Conservation (phyloP, 306 rosid species). For the Styphnolobium japonicum region DNA sequence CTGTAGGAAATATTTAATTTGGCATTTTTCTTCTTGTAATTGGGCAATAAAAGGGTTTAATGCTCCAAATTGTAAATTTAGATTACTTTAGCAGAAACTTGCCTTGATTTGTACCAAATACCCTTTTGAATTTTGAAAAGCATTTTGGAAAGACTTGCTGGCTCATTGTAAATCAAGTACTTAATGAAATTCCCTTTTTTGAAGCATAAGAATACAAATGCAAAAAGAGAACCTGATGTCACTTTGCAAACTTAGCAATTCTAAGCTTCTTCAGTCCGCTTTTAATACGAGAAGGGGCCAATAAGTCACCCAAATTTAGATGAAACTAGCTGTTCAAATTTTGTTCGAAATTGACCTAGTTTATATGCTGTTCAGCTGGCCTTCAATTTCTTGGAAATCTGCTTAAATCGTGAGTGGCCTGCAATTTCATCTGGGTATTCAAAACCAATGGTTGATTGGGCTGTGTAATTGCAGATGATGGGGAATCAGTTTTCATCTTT, state of each 20-base stretch:
- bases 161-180: neutral
- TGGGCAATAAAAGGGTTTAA: constrained; percentile 42
- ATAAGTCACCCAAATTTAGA: too few relatives aligned
- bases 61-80: constrained; percentile 41
- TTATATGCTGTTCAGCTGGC: too few relatives aligned
- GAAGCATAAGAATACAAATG: neutral
- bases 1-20: constrained; percentile 24
- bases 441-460: neutral
- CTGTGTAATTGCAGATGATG: neutral
- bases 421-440: neutral
- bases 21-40: constrained; percentile 32
- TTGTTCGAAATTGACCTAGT: too few relatives aligned
- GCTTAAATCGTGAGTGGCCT: too few relatives aligned
- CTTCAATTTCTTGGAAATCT: too few relatives aligned
- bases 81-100: constrained; percentile 35
- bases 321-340: too few relatives aligned
- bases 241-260: neutral
- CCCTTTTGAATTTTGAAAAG: neutral
- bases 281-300: too few relatives aligned
- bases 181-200: neutral
- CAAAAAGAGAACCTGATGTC: neutral
- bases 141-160: neutral
- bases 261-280: neutral
- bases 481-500: neutral
- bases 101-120: constrained; percentile 28